phyloP scores from a whole-genome alignment of 2,329 filamentous ascomycete genomes.

The Botryotinia convoluta region DNA sequence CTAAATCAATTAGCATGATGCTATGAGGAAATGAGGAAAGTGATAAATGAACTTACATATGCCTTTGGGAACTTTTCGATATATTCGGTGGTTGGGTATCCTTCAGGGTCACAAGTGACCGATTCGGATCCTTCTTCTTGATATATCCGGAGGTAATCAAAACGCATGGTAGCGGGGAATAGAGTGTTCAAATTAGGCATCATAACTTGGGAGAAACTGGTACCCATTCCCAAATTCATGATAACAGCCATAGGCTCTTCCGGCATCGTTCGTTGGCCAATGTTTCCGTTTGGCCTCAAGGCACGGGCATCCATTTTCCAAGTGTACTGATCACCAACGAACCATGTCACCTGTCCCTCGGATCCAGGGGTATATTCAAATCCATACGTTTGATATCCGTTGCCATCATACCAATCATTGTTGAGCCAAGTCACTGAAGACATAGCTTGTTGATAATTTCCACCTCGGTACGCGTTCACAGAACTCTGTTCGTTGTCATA shows the following conservation, averaged over 20 bases:
- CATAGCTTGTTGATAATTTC: conserved; percentile 60
- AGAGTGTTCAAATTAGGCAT: conserved; percentile 52
- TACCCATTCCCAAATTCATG: conserved; percentile 69
- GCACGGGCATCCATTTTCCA: conserved; percentile 61
- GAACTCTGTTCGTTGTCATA: conserved; percentile 57
- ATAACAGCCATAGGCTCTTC: conserved; percentile 66
- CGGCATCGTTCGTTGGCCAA: conserved; percentile 63
- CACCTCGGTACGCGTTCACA: conserved; percentile 61
- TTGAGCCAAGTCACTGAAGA: conserved; percentile 61
- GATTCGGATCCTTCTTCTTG: conserved; percentile 52
- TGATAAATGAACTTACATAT: conserved; percentile 47
- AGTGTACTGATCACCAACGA: conserved; percentile 61
- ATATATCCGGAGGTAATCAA: conserved; percentile 71
- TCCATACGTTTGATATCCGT: conserved; percentile 59
- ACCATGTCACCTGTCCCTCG: conserved; percentile 64
- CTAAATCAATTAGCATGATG: conserved; percentile 24
- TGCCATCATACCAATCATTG: conserved; percentile 64
- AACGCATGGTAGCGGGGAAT: conserved; percentile 62
- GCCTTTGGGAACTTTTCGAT: conserved; percentile 59
- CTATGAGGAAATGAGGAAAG: background rate
- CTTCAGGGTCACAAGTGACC: conserved; percentile 65
- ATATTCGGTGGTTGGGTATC: conserved; percentile 65
- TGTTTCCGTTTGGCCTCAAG: conserved; percentile 66
- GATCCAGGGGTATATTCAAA: conserved; percentile 62
- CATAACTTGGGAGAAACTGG: conserved; percentile 62